phyloP scores from a whole-genome alignment of 495 filamentous ascomycete genomes.

The Aspergillus wentii region DNA sequence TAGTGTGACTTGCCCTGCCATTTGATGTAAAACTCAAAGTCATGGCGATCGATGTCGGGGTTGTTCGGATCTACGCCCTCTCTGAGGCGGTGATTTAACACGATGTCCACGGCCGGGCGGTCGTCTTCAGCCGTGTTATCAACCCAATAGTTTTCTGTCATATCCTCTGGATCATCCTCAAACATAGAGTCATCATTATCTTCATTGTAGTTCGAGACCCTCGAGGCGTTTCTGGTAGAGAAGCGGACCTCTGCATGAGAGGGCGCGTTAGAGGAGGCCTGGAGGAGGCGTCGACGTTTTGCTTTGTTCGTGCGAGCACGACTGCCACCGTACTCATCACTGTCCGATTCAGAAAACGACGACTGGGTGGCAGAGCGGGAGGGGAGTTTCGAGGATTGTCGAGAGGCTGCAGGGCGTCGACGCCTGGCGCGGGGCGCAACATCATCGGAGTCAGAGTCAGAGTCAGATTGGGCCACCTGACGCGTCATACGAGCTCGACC shows the following conservation, averaged over 20 bases:
- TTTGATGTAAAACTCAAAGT: constrained; percentile 95
- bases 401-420: constrained; percentile 33
- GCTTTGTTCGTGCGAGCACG: constrained; percentile 68
- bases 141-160: constrained; percentile 60
- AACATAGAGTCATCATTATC: constrained; percentile 71
- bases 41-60: constrained; percentile 59
- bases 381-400: constrained; percentile 36
- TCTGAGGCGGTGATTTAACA: constrained; percentile 78
- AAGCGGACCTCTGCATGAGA: constrained; percentile 75
- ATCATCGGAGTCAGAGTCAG: constrained; percentile 57
- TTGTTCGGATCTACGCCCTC: constrained; percentile 57
- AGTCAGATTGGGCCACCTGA: constrained; percentile 63
- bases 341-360: constrained; percentile 39
- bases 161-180: constrained; percentile 59
- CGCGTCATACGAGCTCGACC: constrained; percentile 53
- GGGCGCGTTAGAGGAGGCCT: constrained; percentile 52
- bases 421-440: constrained; percentile 37
- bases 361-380: constrained; percentile 40
- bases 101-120: constrained; percentile 77
- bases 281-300: constrained; percentile 57
- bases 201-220: constrained; percentile 83
- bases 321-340: constrained; percentile 71
- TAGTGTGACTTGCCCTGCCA: constrained; percentile 95
- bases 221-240: constrained; percentile 81
- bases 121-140: constrained; percentile 61